A percentile compares a stretch with the other conserved stretches of the same genome.
Evolutionary conservation across 768 basidiomycete species (phyloP).

Genomic region (Russula lepida): DNA sequence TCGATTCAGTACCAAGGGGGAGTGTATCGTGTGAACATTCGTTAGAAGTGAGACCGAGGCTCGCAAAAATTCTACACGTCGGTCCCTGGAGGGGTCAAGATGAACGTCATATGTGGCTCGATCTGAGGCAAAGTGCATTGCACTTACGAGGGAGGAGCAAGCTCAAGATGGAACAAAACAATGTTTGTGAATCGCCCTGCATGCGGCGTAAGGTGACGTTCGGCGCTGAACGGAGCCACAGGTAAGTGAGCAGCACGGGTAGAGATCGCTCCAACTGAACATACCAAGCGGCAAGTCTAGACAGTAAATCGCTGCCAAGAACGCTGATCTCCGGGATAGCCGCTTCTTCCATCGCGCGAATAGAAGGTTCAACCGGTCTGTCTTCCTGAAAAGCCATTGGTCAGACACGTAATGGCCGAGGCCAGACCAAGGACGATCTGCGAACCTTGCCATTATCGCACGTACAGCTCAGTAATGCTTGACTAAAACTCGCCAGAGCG

Average conservation of each 20-base stretch:
- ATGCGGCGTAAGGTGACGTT: conserved; percentile 48
- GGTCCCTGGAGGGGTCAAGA: conserved; percentile 8
- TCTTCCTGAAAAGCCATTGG: conserved; percentile 34
- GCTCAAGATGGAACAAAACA: conserved; percentile 57
- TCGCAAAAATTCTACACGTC: conserved; percentile 8
- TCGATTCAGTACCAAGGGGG: conserved; percentile 13
- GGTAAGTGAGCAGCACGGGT: not conserved
- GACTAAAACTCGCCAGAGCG: conserved; percentile 42
- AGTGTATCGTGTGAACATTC: conserved; percentile 10
- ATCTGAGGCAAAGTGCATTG: not conserved
- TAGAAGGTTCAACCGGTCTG: conserved; percentile 41
- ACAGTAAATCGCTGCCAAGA: conserved; percentile 44
- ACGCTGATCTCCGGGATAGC: conserved; percentile 44
- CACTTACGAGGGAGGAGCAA: conserved; percentile 39
- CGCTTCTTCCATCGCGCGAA: conserved; percentile 47
- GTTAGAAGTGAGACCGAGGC: conserved; percentile 10
- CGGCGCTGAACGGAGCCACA: conserved; percentile 34
- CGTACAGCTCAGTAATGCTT: conserved; percentile 39
- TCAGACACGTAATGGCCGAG: conserved; percentile 3
- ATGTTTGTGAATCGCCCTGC: conserved; percentile 42
- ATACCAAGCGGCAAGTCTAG: conserved; percentile 44
- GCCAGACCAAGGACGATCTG: not conserved
- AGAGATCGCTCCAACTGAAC: conserved; percentile 19
- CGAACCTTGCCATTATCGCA: conserved; percentile 37
- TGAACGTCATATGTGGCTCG: not conserved